Conservation (phyloP, 257 asterid genomes). For the Leonotis leonurus region DNA sequence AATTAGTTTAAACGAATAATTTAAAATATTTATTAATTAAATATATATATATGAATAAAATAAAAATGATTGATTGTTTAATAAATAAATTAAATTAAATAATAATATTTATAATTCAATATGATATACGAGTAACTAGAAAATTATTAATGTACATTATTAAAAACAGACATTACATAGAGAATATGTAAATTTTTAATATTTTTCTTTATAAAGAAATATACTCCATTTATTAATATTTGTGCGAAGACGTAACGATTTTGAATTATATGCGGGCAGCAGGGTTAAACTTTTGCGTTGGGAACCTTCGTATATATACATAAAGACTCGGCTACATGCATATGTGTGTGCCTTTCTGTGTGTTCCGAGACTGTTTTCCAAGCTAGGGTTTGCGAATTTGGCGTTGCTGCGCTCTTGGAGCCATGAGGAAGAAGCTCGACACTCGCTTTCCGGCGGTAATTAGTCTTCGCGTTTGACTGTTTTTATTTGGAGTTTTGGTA, state of each 20-base stretch:
- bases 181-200: too few relatives aligned
- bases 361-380: not conserved
- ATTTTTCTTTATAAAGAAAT: too few relatives aligned
- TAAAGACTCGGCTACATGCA: not conserved
- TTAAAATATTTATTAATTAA: too few relatives aligned
- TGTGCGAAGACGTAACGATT: constrained; percentile 22
- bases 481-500: not conserved
- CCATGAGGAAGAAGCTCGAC: constrained; percentile 77
- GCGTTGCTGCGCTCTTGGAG: constrained; percentile 8
- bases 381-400: constrained; percentile 33
- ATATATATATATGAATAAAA: too few relatives aligned
- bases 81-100: too few relatives aligned
- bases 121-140: too few relatives aligned
- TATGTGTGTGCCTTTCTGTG: not conserved
- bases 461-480: not conserved
- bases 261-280: constrained; percentile 23
- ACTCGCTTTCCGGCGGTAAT: constrained; percentile 82
- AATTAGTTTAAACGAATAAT: too few relatives aligned
- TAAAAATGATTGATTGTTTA: too few relatives aligned
- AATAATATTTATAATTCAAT: too few relatives aligned
- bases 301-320: constrained; percentile 10
- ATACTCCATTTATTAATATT: not conserved
- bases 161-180: too few relatives aligned
- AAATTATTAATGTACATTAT: too few relatives aligned
- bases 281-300: constrained; percentile 15